These are phyloP conservation scores for Phialophora verrucosa DNA, from an alignment of 2,329 filamentous ascomycete genomes.

Conservation along the genomic window DNA sequence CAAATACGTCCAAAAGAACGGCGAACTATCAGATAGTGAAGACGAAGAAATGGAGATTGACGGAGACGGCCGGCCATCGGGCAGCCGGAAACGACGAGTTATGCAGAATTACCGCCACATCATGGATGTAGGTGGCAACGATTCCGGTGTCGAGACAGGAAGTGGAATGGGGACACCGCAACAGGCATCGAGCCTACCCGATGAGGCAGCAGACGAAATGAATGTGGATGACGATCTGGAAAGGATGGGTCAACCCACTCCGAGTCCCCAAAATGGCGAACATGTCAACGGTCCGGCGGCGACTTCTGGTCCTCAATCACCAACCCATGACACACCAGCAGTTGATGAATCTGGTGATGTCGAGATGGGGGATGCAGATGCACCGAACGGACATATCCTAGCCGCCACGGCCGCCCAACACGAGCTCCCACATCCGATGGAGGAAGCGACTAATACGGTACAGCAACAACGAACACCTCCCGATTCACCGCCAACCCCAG, in stretches of 20 bases:
- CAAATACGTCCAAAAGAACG: constrained; percentile 73
- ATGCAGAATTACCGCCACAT: constrained; percentile 75
- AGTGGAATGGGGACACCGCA: constrained; percentile 57
- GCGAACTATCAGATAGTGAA: constrained; percentile 85
- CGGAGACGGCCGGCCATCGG: constrained; percentile 76
- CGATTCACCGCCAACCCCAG: constrained; percentile 37
- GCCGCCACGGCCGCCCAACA: constrained; percentile 43
- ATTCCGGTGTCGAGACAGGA: constrained; percentile 56
- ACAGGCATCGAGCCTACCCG: constrained; percentile 50
- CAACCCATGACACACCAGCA: constrained; percentile 4
- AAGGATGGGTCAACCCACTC: constrained; percentile 31
- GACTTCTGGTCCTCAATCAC: constrained; percentile 30
- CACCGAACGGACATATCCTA: constrained; percentile 45
- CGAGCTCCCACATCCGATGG: constrained; percentile 40
- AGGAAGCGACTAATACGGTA: constrained; percentile 34
- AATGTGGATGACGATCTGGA: constrained; percentile 44
- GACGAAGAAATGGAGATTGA: constrained; percentile 74
- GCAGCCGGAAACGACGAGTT: constrained; percentile 84
- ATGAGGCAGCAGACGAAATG: constrained; percentile 53
- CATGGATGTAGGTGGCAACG: constrained; percentile 59
- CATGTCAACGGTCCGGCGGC: constrained; percentile 29
- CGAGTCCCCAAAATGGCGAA: constrained; percentile 21
- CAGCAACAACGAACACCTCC: constrained; percentile 42
- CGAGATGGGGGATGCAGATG: constrained; percentile 51
- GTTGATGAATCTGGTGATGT: constrained; percentile 35